These are phyloP conservation scores for Aspergillus ochraceus DNA, from an alignment of 2,329 filamentous ascomycete species.

Conservation along the genomic window DNA sequence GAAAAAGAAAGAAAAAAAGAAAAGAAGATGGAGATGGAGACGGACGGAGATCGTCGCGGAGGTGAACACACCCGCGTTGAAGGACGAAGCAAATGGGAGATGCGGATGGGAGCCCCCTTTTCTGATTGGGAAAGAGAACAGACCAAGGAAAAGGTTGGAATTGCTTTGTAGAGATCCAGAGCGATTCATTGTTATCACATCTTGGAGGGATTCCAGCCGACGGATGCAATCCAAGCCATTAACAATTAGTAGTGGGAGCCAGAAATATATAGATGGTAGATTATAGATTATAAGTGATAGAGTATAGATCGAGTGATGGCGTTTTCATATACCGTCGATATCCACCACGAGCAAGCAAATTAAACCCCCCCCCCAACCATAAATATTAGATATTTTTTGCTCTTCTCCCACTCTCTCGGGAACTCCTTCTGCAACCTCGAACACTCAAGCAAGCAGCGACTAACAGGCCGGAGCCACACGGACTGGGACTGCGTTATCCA, in stretches of 20 bases:
- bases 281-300: background rate
- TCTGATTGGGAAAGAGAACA: slow-evolving; percentile 9
- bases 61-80: background rate
- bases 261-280: too few relatives aligned
- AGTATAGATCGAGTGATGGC: background rate
- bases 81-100: background rate
- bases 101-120: slow-evolving; percentile 1
- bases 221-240: background rate
- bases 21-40: background rate
- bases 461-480: background rate
- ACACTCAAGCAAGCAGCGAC: background rate
- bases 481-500: background rate
- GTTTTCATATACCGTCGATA: background rate
- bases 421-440: background rate
- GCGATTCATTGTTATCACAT: background rate
- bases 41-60: background rate
- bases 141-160: background rate
- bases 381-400: too few relatives aligned
- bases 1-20: background rate
- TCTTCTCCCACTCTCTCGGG: background rate
- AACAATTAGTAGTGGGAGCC: too few relatives aligned
- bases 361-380: too few relatives aligned
- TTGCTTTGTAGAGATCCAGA: background rate
- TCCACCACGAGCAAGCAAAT: too few relatives aligned
- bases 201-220: background rate